Evolutionary conservation across 1,284 basidiomycete species (phyloP).

Genomic region (Ceratobasidium sp.): DNA sequence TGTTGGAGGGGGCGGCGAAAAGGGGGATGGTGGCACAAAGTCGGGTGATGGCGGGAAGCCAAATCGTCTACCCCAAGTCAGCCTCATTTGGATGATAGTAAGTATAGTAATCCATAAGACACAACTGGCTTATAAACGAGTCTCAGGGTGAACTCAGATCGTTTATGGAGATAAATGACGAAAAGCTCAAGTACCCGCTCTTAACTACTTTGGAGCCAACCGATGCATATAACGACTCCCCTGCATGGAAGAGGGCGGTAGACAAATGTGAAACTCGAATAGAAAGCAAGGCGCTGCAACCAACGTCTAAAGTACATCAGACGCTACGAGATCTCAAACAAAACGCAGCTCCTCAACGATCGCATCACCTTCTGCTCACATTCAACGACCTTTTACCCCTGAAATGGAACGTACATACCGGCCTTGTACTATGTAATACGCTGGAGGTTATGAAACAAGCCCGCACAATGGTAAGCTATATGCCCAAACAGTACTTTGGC

Average conservation of each 20-base stretch:
- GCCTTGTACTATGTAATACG: slow-evolving; percentile 2
- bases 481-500: neutral
- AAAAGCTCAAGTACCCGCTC: slow-evolving; percentile 24
- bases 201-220: neutral
- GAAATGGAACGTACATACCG: slow-evolving; percentile 1
- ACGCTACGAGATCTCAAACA: slow-evolving; percentile 21
- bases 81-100: slow-evolving; percentile 33
- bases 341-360: neutral
- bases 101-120: neutral
- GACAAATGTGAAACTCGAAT: slow-evolving; percentile 25
- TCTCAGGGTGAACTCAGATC: slow-evolving; percentile 6
- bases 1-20: slow-evolving; percentile 38
- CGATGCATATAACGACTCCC: slow-evolving; percentile 28
- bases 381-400: slow-evolving; percentile 9
- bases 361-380: slow-evolving; percentile 5
- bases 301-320: slow-evolving; percentile 18
- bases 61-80: slow-evolving; percentile 1
- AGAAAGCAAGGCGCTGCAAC: slow-evolving; percentile 12
- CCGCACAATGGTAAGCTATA: neutral
- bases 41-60: neutral
- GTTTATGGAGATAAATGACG: slow-evolving; percentile 21
- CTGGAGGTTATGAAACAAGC: neutral
- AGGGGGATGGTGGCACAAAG: slow-evolving; percentile 7
- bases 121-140: too few relatives aligned
- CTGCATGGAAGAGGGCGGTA: slow-evolving; percentile 25